Evolutionary conservation across 176 grass and related monocot genomes (phyloP), one percentile per base, ranked within the genome.

Genomic region (Juncus inflexus): DNA sequence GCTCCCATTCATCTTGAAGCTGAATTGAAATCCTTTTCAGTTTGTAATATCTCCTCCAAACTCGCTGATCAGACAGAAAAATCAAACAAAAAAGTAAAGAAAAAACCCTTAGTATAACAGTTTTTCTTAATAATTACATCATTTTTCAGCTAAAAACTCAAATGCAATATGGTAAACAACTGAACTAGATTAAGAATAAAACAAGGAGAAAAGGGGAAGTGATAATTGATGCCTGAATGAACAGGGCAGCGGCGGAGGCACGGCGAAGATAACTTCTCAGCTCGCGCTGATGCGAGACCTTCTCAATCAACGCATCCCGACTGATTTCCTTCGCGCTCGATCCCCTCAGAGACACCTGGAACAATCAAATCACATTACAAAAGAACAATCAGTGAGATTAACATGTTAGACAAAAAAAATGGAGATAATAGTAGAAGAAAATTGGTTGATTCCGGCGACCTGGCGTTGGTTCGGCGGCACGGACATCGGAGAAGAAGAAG

Each of bases 301-400:
- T 91, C 84, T 97, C 82, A 53, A 97, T 76, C 36, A 97, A 84
- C 58, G 84, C 92, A 67, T 97, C 92, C 41, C 87, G 81, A 4
- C 81, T 86, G 77, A 96, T 96, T 80, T 96, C 92, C 76, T 76
- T 80, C 9, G 84, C 79, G 77, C 92, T 97, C 7, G 92, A 86
- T 2, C 92, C 92, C 74, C 92, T 74, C 58, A 91, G 76, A 12
- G 92, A 97, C 40, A 97, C 87, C 92, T 96, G 67, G 9, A n/a
- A 15, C 4, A 7, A 63, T 15, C 9, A 0, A 11, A 58, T 58
- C 28, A 43, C 0, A 12, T 39, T 15, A 60, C 59, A 79, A 43
- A 5, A 10, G 7, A 37, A 12, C 28, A 49, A 40, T 28, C 4
- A 39, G 55, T 2, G 12, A 37, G 42, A 10, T 19, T 8, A 36